Percentiles rank a stretch among this genome's conserved stretches.
These are phyloP conservation scores for Microdochium nivale DNA, from an alignment of 2,329 filamentous ascomycete species.

Conservation along the genomic window DNA sequence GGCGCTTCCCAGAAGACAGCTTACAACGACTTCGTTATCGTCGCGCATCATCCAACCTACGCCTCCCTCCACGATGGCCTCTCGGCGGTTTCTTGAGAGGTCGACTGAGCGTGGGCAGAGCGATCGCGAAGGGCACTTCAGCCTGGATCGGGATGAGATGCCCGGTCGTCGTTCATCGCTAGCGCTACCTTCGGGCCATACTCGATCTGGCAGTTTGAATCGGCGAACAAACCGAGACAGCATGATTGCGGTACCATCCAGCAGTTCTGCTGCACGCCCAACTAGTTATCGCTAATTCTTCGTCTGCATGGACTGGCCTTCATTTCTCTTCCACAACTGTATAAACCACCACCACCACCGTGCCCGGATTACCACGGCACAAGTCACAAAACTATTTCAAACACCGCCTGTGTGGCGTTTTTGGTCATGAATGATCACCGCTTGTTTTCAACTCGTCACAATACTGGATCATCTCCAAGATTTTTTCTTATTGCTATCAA, in stretches of 20 bases:
- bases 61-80: conserved; percentile 22
- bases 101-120: conserved; percentile 32
- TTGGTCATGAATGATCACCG: not conserved
- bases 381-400: not conserved
- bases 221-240: conserved; percentile 34
- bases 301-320: not conserved
- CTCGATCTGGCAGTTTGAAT: conserved; percentile 36
- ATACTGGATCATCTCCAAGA: not conserved
- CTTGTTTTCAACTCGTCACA: not conserved
- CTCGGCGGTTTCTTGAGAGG: conserved; percentile 41
- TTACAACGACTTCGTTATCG: not conserved
- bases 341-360: not conserved
- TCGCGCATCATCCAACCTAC: conserved; percentile 31
- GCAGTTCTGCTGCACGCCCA: conserved; percentile 4
- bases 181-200: conserved; percentile 30
- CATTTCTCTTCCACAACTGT: not conserved
- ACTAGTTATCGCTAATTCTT: conserved; percentile 28
- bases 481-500: not conserved
- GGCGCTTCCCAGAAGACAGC: conserved; percentile 35
- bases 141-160: conserved; percentile 29
- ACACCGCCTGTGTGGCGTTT: not conserved
- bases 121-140: conserved; percentile 31
- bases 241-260: conserved; percentile 28
- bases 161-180: conserved; percentile 33
- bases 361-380: not conserved